phyloP scores from a whole-genome alignment of 352 stramenopile species.

The Phytophthora fragariae region DNA sequence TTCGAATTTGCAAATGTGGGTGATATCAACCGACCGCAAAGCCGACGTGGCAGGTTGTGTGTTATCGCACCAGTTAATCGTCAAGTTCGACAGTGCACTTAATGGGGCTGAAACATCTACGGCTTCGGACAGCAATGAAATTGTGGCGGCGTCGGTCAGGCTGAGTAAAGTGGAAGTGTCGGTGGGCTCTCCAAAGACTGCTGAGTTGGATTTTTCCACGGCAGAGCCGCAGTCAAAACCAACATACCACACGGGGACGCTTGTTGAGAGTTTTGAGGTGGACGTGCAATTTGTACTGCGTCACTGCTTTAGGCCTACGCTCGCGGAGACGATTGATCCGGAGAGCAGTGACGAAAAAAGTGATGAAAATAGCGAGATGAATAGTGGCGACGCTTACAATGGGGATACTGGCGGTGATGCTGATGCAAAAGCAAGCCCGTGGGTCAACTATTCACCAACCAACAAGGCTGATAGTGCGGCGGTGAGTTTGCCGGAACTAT shows the following conservation, averaged over 20 bases:
- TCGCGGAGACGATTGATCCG: conserved; percentile 21
- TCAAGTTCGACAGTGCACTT: conserved; percentile 37
- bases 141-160: conserved; percentile 38
- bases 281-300: conserved; percentile 32
- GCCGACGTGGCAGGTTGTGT: conserved; percentile 62
- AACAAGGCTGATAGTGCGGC: conserved; percentile 17
- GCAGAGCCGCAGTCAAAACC: conserved; percentile 24
- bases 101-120: conserved; percentile 9
- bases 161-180: conserved; percentile 50
- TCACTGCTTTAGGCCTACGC: conserved; percentile 38
- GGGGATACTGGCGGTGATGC: conserved; percentile 14
- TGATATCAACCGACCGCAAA: conserved; percentile 72
- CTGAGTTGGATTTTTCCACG: conserved; percentile 6
- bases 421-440: conserved; percentile 19
- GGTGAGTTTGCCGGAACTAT: conserved; percentile 32
- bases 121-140: conserved; percentile 22
- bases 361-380: conserved; percentile 28
- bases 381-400: conserved; percentile 12
- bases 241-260: conserved; percentile 43
- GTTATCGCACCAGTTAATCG: conserved; percentile 47
- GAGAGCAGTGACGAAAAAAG: conserved; percentile 37
- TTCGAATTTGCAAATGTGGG: conserved; percentile 66
- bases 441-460: conserved; percentile 10
- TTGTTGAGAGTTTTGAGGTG: conserved; percentile 63
- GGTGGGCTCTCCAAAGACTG: conserved; percentile 35